Conservation (phyloP, 192 early-diverging fungal species). For the Allomyces javanicus region DNA sequence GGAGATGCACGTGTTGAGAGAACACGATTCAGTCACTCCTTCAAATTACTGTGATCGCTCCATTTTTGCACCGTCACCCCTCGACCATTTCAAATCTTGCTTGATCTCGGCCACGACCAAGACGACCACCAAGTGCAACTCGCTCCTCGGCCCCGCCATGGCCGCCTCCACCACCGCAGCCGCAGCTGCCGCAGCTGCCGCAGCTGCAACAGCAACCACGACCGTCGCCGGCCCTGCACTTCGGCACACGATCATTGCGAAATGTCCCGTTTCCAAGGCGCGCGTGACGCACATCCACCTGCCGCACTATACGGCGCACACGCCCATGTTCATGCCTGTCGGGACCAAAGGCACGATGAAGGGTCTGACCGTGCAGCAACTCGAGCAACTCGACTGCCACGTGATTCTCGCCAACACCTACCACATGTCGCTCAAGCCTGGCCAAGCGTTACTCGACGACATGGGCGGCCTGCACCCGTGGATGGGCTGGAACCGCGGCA, state of each 20-base stretch:
- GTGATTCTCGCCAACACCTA: constrained; percentile 67
- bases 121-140: too few relatives aligned
- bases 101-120: too few relatives aligned
- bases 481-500: constrained; percentile 58
- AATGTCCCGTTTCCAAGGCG: constrained; percentile 66
- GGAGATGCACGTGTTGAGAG: too few relatives aligned
- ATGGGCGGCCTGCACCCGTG: constrained; percentile 59
- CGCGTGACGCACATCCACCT: constrained; percentile 49
- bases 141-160: too few relatives aligned
- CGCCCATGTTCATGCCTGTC: constrained; percentile 79
- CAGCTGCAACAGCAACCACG: too few relatives aligned
- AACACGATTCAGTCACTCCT: too few relatives aligned
- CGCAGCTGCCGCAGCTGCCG: too few relatives aligned
- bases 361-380: constrained; percentile 54
- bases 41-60: too few relatives aligned
- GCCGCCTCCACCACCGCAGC: too few relatives aligned
- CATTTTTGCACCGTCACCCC: too few relatives aligned
- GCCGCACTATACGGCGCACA: constrained; percentile 61
- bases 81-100: too few relatives aligned
- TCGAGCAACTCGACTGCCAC: constrained; percentile 53
- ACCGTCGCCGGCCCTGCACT: constrained; percentile 26
- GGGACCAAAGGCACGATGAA: constrained; percentile 71
- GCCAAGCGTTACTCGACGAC: constrained; percentile 49
- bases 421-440: constrained; percentile 16
- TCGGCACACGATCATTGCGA: constrained; percentile 46